Evolutionary conservation across 768 basidiomycete species (phyloP), one percentile per base, ranked within the genome.

Genomic region (Nevesoporus exiguus): DNA sequence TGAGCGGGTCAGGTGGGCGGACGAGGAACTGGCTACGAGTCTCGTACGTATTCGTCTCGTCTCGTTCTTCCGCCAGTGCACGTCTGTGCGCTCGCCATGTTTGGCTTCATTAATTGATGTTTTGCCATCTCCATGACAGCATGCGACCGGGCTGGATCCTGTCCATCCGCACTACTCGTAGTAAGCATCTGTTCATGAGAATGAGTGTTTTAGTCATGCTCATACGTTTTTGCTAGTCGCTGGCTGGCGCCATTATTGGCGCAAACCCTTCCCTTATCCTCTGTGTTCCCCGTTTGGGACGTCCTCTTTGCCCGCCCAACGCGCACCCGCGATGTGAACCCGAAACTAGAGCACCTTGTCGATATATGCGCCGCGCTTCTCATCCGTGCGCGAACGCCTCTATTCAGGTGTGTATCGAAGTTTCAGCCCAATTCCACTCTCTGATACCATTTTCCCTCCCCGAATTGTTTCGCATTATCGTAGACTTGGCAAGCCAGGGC

Each of bases 121-220:
- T 24, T 47, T 11, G 11, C 21, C 3, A 29, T 47, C 13, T 3
- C 27, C 25, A 47, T 36, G 47, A 40, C 58, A 91, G 89, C 75
- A 79, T 63, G 66, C 69, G 10, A 83, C 81, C 58, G 85, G 88
- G 2, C 73, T 92, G 8, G 84, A 88, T 62, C 89, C 89, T 21
- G 70, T 76, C 25, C 71, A 85, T 25, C 89, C 89, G 3, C 88
- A 91, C 71, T 91, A 88, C 67, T 89, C 89, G 45, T 86, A 85
- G 89, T 90, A 70, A 58, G 88, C 71, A 17, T 44, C 10, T 19
- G 19, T 42, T 36, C 47, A 34, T 41, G 11, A 22, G 19, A 0
- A 15, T 11, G 9, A 30, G 24, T 17, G 29, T 24, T 17, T 42
- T 34, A 19, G 44, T 57, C 8, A 48, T 49, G 5, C 27, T 46